Conservation (phyloP, 2,329 filamentous ascomycete genomes). For the Aschersonia sp. region DNA sequence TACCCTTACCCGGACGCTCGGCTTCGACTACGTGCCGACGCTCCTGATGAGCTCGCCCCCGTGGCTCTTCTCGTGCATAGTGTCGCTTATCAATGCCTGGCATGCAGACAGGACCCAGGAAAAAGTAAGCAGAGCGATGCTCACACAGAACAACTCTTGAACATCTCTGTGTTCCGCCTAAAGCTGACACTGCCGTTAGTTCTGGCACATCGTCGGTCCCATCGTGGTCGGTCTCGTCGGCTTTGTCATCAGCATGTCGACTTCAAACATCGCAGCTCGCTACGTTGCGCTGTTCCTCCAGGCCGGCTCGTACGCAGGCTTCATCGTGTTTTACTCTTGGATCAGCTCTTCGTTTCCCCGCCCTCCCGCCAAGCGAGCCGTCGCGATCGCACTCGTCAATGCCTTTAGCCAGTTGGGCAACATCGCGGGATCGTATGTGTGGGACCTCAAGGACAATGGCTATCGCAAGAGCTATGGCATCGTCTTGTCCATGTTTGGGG, state of each 20-base stretch:
- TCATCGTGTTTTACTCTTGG: slow-evolving; percentile 45
- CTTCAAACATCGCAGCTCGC: slow-evolving; percentile 37
- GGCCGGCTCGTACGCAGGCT: slow-evolving; percentile 40
- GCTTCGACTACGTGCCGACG: slow-evolving; percentile 35
- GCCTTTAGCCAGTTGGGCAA: slow-evolving; percentile 43
- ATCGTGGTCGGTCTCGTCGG: slow-evolving; percentile 38
- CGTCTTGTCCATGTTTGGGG: slow-evolving; percentile 48
- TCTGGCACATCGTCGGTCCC: slow-evolving; percentile 42
- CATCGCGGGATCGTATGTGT: slow-evolving; percentile 48
- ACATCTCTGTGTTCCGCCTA: background rate
- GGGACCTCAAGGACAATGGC: slow-evolving; percentile 42
- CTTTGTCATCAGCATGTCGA: slow-evolving; percentile 46
- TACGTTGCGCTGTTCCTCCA: slow-evolving; percentile 48
- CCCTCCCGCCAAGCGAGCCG: slow-evolving; percentile 44
- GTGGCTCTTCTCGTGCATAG: slow-evolving; percentile 42
- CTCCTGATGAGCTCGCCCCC: slow-evolving; percentile 42
- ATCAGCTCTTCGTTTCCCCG: slow-evolving; percentile 42
- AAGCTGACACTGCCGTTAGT: slow-evolving; percentile 16
- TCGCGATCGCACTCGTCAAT: slow-evolving; percentile 46
- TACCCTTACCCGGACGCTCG: slow-evolving; percentile 35
- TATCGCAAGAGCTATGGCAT: slow-evolving; percentile 52
- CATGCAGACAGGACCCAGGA: slow-evolving; percentile 40
- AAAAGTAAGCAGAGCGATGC: slow-evolving; percentile 20
- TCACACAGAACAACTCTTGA: background rate
- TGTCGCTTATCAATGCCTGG: slow-evolving; percentile 41